phyloP scores from a whole-genome alignment of 1,284 basidiomycete genomes.

The Rugosomyces carneus region DNA sequence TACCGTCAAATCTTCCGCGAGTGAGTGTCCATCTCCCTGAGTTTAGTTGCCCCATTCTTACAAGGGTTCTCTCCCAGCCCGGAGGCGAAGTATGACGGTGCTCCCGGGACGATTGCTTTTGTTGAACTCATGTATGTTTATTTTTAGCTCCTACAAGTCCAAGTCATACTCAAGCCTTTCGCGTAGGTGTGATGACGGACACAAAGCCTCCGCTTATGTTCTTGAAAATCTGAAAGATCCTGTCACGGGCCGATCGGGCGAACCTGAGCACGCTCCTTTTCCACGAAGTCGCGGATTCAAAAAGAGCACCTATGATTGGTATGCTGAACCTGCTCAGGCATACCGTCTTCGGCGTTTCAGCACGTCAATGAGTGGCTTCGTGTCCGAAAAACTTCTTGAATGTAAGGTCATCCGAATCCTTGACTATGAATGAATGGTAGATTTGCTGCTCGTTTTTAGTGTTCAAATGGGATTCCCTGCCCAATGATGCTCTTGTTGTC shows the following conservation, averaged over 20 bases:
- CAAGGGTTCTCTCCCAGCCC: conserved; percentile 5
- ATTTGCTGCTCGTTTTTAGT: too few relatives aligned
- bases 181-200: conserved; percentile 17
- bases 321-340: conserved; percentile 20
- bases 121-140: conserved; percentile 17
- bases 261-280: conserved; percentile 10
- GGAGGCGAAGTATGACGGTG: conserved; percentile 18
- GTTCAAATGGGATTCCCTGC: conserved; percentile 18
- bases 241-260: conserved; percentile 13
- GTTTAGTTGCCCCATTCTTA: background rate
- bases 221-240: conserved; percentile 21
- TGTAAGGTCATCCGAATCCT: conserved; percentile 12
- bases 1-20: conserved; percentile 18
- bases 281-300: conserved; percentile 16
- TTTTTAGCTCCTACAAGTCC: background rate
- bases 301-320: conserved; percentile 18
- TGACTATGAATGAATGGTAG: background rate
- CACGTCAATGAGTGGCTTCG: conserved; percentile 13
- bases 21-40: conserved; percentile 15
- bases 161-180: background rate
- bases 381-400: conserved; percentile 17
- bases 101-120: conserved; percentile 20
- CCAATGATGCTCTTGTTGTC: conserved; percentile 17
- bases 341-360: conserved; percentile 17
- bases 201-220: conserved; percentile 20